These are phyloP conservation scores for Diaporthe sp. DNA, from an alignment of 2,329 filamentous ascomycete species.

Conservation along the genomic window DNA sequence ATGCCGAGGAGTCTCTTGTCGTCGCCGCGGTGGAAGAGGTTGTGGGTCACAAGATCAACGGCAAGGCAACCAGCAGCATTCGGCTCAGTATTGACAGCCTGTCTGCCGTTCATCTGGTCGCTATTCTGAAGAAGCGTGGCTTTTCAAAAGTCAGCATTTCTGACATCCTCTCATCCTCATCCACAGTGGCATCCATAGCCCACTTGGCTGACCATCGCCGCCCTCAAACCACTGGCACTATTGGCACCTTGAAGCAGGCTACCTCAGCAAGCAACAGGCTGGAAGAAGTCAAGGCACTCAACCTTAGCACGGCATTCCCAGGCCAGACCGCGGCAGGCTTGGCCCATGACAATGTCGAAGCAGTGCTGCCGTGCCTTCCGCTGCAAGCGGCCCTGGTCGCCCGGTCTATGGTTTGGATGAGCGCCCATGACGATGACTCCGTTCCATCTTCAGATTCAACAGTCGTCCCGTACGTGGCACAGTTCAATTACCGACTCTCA, in stretches of 20 bases:
- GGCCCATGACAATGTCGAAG: constrained; percentile 28
- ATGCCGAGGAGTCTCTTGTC: constrained; percentile 32
- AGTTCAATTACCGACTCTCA: constrained; percentile 43
- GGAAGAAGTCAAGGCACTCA: constrained; percentile 15
- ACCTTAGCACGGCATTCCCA: neutral
- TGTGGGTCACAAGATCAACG: constrained; percentile 31
- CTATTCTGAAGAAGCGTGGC: constrained; percentile 51
- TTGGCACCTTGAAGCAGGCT: neutral
- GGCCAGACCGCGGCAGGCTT: constrained; percentile 33
- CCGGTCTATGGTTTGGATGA: constrained; percentile 48
- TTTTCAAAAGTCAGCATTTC: constrained; percentile 50
- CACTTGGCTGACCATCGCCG: constrained; percentile 47
- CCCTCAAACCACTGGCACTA: neutral
- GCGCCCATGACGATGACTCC: constrained; percentile 13
- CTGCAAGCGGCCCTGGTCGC: constrained; percentile 50
- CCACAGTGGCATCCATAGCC: constrained; percentile 51
- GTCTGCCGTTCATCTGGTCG: constrained; percentile 53
- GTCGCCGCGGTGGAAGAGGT: constrained; percentile 40
- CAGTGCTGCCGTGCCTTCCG: constrained; percentile 43
- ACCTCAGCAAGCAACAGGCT: neutral
- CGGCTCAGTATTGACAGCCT: constrained; percentile 56
- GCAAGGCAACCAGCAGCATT: constrained; percentile 47
- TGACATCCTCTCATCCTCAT: constrained; percentile 47
- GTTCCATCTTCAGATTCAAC: neutral
- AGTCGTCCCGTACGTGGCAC: constrained; percentile 43